Evolutionary conservation across 2,329 filamentous ascomycete species (phyloP).

Genomic region (Botryotinia calthae): DNA sequence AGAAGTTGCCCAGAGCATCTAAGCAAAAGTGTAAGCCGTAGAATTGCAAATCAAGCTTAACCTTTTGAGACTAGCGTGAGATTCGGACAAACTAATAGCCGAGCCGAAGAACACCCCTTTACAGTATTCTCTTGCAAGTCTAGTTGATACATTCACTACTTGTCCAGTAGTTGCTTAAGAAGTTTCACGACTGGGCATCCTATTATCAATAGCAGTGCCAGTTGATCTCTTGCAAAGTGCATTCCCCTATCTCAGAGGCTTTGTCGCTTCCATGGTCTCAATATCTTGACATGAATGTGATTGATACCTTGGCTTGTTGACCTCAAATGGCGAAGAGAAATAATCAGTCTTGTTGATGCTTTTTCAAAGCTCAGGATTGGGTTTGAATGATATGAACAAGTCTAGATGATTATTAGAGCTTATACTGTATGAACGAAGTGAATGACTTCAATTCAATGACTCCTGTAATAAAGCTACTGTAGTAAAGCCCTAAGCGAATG

Average conservation of each 20-base stretch:
- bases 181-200: not conserved
- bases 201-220: not conserved
- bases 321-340: not conserved
- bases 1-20: slow-evolving; percentile 9
- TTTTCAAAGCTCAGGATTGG: not conserved
- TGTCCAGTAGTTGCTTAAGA: not conserved
- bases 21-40: slow-evolving; percentile 11
- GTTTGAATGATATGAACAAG: not conserved
- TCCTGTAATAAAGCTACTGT: too few species aligned
- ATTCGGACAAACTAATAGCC: not conserved
- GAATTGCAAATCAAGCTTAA: slow-evolving; percentile 8
- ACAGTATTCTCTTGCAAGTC: not conserved
- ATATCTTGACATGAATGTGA: not conserved
- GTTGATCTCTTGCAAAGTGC: not conserved
- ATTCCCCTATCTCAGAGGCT: not conserved
- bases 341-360: not conserved
- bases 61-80: slow-evolving; percentile 1
- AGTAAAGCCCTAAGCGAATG: too few species aligned
- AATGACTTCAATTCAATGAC: too few species aligned
- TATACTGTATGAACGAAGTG: too few species aligned
- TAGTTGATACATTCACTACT: not conserved
- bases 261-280: not conserved
- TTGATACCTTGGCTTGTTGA: not conserved
- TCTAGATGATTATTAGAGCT: not conserved
- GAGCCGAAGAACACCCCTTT: not conserved